Percentiles rank a stretch among this genome's conserved stretches.
These are phyloP conservation scores for Aureobasidium sp. DNA, from an alignment of 2,329 filamentous ascomycete genomes.

Conservation along the genomic window DNA sequence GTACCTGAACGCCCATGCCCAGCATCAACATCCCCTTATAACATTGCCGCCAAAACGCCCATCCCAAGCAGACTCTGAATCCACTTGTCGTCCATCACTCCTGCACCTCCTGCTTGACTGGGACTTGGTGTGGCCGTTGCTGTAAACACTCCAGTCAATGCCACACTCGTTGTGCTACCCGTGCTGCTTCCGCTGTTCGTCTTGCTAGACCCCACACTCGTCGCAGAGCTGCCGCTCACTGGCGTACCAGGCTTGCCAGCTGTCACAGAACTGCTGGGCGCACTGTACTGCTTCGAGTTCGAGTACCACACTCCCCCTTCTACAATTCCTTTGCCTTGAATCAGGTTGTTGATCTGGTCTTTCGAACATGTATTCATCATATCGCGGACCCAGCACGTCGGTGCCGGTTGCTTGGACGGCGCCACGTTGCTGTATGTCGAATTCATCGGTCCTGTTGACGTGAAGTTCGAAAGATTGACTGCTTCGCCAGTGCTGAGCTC, in stretches of 20 bases:
- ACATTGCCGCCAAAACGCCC: neutral
- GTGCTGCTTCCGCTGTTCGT: constrained; percentile 2
- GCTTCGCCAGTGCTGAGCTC: constrained; percentile 44
- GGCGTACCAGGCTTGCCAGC: constrained; percentile 30
- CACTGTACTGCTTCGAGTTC: constrained; percentile 31
- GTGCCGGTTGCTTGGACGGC: constrained; percentile 38
- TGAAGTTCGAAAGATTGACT: constrained; percentile 47
- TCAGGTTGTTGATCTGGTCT: constrained; percentile 44
- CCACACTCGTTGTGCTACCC: neutral
- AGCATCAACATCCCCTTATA: neutral
- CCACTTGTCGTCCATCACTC: neutral
- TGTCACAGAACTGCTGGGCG: constrained; percentile 28
- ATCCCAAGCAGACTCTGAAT: constrained; percentile 8
- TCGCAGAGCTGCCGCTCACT: constrained; percentile 20
- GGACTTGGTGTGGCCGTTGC: constrained; percentile 31
- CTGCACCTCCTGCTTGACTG: neutral
- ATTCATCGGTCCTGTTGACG: constrained; percentile 51
- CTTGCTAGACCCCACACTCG: constrained; percentile 1
- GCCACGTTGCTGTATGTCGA: constrained; percentile 51
- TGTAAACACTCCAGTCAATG: constrained; percentile 32
- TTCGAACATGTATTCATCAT: constrained; percentile 47
- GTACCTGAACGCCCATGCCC: neutral
- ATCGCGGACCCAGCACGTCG: constrained; percentile 56
- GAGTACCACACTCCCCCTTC: constrained; percentile 54
- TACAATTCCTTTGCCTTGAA: constrained; percentile 47